Base-by-base conservation (phyloP, 805 yeast genomes). In the Schwanniomyces pseudopolymorphus region DNA sequence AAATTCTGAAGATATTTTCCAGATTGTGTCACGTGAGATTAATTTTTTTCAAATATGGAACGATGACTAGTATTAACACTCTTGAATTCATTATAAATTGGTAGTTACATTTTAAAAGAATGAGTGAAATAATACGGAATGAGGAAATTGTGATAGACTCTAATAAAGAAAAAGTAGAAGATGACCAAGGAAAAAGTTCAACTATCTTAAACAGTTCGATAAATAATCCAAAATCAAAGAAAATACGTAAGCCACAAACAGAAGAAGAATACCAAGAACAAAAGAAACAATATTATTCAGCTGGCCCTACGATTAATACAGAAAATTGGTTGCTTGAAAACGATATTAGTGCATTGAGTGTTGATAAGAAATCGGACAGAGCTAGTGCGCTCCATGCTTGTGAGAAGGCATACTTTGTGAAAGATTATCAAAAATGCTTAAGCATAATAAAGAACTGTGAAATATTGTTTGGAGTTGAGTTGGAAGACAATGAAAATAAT, bases 241-340 rank as follows among this genome's bases (percentile, higher is more conserved):
- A 74, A 45, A 61, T 74, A 21, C 75, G 96, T 36, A 88, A 86
- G 55, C 84, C 83, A 0, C 97, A 89, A 59, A 58, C 85, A 0
- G 82, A 80, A 36, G 91, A 83, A 44, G 86, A 79, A 46, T 89
- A 67, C 52, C 65, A 59, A 27, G 57, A 48, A 7, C 92, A 89
- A 61, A 67, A 69, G 49, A 50, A 51, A 2, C 78, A 75, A 55
- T 89, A 81, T 57, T 64, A 63, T 51, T 40, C 54, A 0, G 59
- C 69, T 0, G 95, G 95, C 0, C 94, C 96, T 0, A 66, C 70
- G 1, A 56, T 78, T 16, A 79, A 81, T 45, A 75, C 77, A 0
- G 58, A 62, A 3, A 57, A 64, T 37, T 77, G 82, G 80, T 65
- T 79, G 3, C 67, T 57, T 17, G 58, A 67, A 20, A 50, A 43